Base-by-base conservation (phyloP, 768 basidiomycete genomes). In the Rhodosporidiobolus odoratus region DNA sequence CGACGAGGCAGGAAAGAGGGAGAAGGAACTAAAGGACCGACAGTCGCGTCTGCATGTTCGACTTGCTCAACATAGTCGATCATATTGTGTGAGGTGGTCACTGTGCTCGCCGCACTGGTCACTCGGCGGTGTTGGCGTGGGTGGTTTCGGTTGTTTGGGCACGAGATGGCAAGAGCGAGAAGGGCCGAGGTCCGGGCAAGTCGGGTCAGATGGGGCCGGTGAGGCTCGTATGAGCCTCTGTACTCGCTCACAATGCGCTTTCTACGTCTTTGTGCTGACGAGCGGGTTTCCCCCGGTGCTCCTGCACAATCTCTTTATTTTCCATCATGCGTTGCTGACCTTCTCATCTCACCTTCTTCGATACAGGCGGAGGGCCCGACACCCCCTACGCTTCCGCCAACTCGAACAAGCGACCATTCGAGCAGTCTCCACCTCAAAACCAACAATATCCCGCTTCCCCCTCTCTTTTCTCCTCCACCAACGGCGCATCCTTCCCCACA, bases 321-420 rank as follows among this genome's bases (percentile, higher is more conserved):
- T 45, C 15, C 32, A 25, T 19, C 19, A n/a, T 43, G 34, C 2
- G n/a, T 43, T 34, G 50, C 50, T 40, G 30, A 3, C 2, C 15
- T 4, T 25, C 35, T 13, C 7, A 8, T 35, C 34, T n/a, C 10
- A 4, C 37, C 1, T 34, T 25, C 37, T n/a, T 3, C 8, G 5
- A 0, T 6, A 12, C 58, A 70, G 63, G 52, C 43, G 59, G 43
- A 23, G n/a, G n/a, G n/a, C n/a, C n/a, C 43, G 43, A 45, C 43
- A 45, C 43, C 43, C 43, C 43, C 43, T 45, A 70, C 23, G 40
- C 8, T 27, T 27, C 30, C 32, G 30, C 19, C 52, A 65, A 65
- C 52, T 35, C 62, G 5, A 25, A 15, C 47, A 70, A 70, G 63
- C 69, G 69, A 2, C 52, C 69, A 10, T 59, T 70, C 63, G 63